Conservation (phyloP, 1,139 yeast genomes). For the Zhuliangozyma parablackwelliae region DNA sequence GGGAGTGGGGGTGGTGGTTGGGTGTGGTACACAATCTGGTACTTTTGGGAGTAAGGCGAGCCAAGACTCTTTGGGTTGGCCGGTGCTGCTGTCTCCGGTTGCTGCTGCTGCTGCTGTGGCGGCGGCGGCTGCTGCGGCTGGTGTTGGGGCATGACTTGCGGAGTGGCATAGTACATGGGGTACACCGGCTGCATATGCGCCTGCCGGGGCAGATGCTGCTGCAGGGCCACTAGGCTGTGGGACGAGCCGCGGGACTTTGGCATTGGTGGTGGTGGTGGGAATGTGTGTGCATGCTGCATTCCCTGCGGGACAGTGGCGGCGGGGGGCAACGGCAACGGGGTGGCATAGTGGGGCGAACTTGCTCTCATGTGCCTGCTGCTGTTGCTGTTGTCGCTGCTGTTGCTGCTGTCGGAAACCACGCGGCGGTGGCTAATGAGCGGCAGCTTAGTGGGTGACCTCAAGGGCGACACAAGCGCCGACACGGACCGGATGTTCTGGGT, state of each 20-base stretch:
- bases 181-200: constrained; percentile 13
- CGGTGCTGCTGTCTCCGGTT: not conserved
- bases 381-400: constrained; percentile 9
- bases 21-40: constrained; percentile 16
- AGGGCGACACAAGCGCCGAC: constrained; percentile 22
- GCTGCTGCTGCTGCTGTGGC: constrained; percentile 1
- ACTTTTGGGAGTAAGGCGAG: constrained; percentile 34
- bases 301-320: constrained; percentile 11
- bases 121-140: constrained; percentile 5
- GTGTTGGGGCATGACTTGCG: constrained; percentile 5
- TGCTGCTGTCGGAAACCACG: constrained; percentile 25
- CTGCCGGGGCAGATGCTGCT: constrained; percentile 8
- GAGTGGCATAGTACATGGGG: constrained; percentile 25
- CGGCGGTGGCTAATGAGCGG: constrained; percentile 25
- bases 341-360: constrained; percentile 8
- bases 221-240: constrained; percentile 8
- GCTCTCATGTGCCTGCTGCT: not conserved
- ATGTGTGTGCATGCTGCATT: constrained; percentile 3
- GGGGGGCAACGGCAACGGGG: constrained; percentile 16
- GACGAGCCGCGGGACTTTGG: constrained; percentile 10
- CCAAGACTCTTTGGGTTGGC: constrained; percentile 14
- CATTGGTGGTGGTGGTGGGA: constrained; percentile 9
- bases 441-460: constrained; percentile 30
- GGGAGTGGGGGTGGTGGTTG: constrained; percentile 4
- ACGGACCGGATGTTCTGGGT: constrained; percentile 18